These are phyloP conservation scores for Hyphopichia burtonii DNA, from an alignment of 1,139 yeast genomes.

Conservation along the genomic window DNA sequence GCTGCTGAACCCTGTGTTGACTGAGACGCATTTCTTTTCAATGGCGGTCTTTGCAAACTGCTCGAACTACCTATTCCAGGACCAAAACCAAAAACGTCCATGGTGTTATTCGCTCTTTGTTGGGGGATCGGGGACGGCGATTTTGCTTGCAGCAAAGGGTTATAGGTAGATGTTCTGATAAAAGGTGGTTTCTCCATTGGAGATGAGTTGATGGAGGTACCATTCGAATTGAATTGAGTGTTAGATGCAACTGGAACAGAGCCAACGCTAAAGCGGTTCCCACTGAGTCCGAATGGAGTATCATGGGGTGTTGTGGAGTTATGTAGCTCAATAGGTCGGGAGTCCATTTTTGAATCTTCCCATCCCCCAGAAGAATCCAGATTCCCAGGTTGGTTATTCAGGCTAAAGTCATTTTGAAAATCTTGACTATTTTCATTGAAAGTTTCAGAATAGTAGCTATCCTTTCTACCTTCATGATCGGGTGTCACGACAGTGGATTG, in stretches of 20 bases:
- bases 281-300: slow-evolving; percentile 1
- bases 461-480: background rate
- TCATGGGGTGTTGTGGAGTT: slow-evolving; percentile 2
- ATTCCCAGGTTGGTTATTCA: background rate
- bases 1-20: slow-evolving; percentile 35
- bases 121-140: slow-evolving; percentile 15
- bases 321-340: slow-evolving; percentile 3
- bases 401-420: background rate
- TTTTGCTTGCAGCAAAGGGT: slow-evolving; percentile 14
- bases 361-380: background rate
- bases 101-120: slow-evolving; percentile 11
- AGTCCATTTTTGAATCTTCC: slow-evolving; percentile 4
- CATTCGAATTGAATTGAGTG: slow-evolving; percentile 6
- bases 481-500: slow-evolving; percentile 14
- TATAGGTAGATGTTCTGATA: slow-evolving; percentile 20
- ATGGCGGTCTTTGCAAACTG: slow-evolving; percentile 20
- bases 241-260: slow-evolving; percentile 21
- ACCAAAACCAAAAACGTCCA: slow-evolving; percentile 9
- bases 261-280: slow-evolving; percentile 12
- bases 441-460: background rate
- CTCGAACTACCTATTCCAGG: slow-evolving; percentile 5
- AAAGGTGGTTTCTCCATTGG: slow-evolving; percentile 27
- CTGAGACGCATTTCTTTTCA: slow-evolving; percentile 35
- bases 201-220: slow-evolving; percentile 20
- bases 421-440: background rate